Evolutionary conservation across 202 grass and related monocot species (phyloP).

Genomic region (Carex sylvatica): DNA sequence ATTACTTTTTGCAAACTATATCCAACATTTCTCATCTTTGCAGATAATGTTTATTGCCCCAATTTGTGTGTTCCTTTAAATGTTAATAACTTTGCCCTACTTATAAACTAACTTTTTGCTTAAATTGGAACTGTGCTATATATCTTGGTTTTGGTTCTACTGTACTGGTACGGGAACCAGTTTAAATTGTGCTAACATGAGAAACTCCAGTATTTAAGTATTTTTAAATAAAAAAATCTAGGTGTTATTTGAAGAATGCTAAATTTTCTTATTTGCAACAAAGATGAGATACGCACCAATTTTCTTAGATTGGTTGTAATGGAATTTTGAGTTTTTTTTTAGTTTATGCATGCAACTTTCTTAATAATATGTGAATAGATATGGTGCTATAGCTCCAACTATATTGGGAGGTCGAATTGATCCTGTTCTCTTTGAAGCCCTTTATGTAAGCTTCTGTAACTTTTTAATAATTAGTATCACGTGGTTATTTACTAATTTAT

Average conservation of each 20-base stretch:
- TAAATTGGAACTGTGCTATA: neutral
- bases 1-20: neutral
- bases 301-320: neutral
- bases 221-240: neutral
- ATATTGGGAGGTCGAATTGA: conserved; percentile 84
- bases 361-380: conserved; percentile 53
- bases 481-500: neutral
- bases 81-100: neutral
- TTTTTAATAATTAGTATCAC: neutral
- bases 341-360: conserved; percentile 31
- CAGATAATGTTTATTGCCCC: neutral
- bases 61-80: neutral
- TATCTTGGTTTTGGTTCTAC: neutral
- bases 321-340: neutral
- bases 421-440: conserved; percentile 82
- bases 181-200: neutral
- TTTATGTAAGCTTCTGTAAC: conserved; percentile 61
- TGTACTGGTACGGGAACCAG: neutral
- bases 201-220: neutral
- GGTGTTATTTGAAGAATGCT: neutral
- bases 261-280: neutral
- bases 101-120: neutral
- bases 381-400: conserved; percentile 76
- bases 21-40: neutral
- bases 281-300: neutral